Evolutionary conservation across 306 rosid species (phyloP).

Genomic region (Cicer bijugum): DNA sequence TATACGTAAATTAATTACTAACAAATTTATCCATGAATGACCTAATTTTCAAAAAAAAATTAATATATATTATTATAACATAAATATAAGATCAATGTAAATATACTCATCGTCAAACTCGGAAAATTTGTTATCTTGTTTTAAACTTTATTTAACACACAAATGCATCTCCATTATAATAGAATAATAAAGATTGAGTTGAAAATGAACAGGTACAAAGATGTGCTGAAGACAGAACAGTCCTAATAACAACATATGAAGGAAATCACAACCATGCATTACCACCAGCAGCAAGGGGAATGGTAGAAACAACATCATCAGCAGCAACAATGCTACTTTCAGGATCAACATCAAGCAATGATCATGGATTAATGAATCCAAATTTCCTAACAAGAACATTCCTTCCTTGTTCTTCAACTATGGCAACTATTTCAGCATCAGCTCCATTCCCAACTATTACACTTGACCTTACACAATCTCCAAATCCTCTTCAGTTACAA

Average conservation of each 20-base stretch:
- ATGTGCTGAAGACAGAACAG: slow-evolving; percentile 74
- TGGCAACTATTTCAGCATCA: slow-evolving; percentile 86
- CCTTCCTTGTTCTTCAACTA: slow-evolving; percentile 72
- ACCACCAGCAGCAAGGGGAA: slow-evolving; percentile 81
- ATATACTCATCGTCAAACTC: too few species aligned
- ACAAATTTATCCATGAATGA: too few species aligned
- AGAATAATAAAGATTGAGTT: too few species aligned
- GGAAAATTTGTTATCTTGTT: too few species aligned
- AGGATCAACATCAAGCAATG: slow-evolving; percentile 78
- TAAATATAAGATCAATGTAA: too few species aligned
- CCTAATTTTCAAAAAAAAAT: too few species aligned
- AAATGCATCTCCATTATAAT: too few species aligned
- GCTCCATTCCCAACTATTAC: slow-evolving; percentile 92
- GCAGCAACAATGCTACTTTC: slow-evolving; percentile 79
- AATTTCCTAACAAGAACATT: slow-evolving; percentile 60
- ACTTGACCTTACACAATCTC: slow-evolving; percentile 74
- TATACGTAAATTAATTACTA: too few species aligned
- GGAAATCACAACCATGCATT: slow-evolving; percentile 85
- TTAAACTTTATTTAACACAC: too few species aligned
- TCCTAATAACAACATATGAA: slow-evolving; percentile 82
- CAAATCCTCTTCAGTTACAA: slow-evolving; percentile 62
- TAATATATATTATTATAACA: too few species aligned
- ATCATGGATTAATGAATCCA: slow-evolving; percentile 57
- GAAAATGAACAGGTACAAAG: slow-evolving; percentile 73
- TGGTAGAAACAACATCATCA: slow-evolving; percentile 82